Evolutionary conservation across 139 green algal species (phyloP), one percentile per base, ranked within the genome.

Genomic region (Ostreobium quekettii): DNA sequence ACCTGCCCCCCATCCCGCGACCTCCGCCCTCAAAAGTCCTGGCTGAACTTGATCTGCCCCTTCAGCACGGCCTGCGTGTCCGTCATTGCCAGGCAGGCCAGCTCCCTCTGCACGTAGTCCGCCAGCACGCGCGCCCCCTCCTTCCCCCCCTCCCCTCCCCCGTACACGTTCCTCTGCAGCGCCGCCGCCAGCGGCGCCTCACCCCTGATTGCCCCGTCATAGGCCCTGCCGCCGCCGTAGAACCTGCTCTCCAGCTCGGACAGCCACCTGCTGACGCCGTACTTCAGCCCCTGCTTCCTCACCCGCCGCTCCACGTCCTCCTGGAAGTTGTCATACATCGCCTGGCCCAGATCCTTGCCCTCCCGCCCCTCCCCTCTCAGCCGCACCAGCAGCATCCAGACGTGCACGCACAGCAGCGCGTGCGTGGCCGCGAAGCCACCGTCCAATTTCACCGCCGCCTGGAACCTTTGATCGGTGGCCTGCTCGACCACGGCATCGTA

Each of bases 281-380:
- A 65, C 61, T 68, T 37, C 8, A 29, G 53, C 4, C 61, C 61
- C 35, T 15, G 19, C 42, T 36, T 33, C 22, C 42, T 24, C 56
- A 74, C 59, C 0, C 68, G 68, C 22, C 42, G 26, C 64, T 74
- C 68, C 24, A 74, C 59, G 24, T 74, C 59, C 46, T 74, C 59
- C 57, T 67, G 59, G 38, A 74, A 74, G 33, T 63, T 47, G 42
- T 74, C 68, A 30, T 74, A 74, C 36, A 74, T 30, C 29, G 49
- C 28, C 68, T 74, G 68, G 26, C 19, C 36, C n/a, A 74, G 59
- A 47, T 57, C 36, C 22, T 66, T 64, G 19, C 37, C 36, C 15
- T 48, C 36, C 15, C 64, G 47, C 0, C 36, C 59, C n/a, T 71
- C 59, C 36, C n/a, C 33, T 22, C 22, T 48, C 63, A 70, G 48